Base-by-base conservation (phyloP, 345 rosid species). In the Camelina laxa region DNA sequence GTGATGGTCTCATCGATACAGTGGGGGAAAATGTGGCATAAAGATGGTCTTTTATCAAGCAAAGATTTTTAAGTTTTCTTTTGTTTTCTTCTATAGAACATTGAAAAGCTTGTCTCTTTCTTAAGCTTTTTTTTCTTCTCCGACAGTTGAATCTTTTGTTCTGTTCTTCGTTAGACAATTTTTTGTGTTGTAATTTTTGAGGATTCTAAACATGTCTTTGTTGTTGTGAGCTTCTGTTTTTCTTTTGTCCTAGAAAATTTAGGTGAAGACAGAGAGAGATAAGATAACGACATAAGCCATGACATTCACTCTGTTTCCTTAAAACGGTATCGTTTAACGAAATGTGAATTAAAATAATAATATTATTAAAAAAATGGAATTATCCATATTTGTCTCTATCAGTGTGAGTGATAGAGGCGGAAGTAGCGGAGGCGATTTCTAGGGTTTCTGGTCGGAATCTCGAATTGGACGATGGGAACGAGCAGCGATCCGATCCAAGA, bases 401-500 rank as follows among this genome's bases (percentile, higher is more conserved):
- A 87, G 75, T 13, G 75, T 35, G 54, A 39, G 14, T 63, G 70
- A 62, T 55, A 21, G 76, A 65, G 65, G 55, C 48, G 3, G 67
- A 70, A 63, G 57, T 2, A 14, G 22, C 60, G 72, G 70, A 35
- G 75, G 67, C 60, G 72, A 24, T 58, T 48, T 67, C 77, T 77
- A 77, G 81, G 81, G 81, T 72, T 72, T 65, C 53, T 62, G 59
- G 0, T 67, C 67, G 72, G 76, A 74, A 35, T 35, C 78, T 27
- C 30, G 30, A 55, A 27, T 51, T 47, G 7, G 4, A 21, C 67
- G 49, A 90, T 86, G 98, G 97, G 87, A 0, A 82, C 81, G 30
- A 87, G 87, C 84, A 84, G 93, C 87, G 98, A 91, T 27, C 93
- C 87, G 27, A 87, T 82, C 57, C 88, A 84, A 17, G 95, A 90